phyloP scores from a whole-genome alignment of 106 monocot genomes.

The Acanthochlamys bracteata region DNA sequence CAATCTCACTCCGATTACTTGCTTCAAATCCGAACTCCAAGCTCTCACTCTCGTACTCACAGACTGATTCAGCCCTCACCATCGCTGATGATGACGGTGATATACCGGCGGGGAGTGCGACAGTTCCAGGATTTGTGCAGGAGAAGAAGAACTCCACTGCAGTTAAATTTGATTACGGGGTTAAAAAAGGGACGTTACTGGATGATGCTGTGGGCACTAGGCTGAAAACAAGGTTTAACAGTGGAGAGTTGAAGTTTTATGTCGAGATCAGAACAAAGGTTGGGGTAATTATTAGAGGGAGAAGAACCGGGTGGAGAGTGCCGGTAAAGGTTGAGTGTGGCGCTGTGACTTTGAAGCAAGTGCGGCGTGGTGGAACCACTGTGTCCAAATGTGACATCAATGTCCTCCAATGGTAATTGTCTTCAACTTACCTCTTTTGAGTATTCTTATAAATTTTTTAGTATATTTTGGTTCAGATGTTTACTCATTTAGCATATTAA shows the following conservation, averaged over 20 bases:
- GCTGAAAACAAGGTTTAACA: slow-evolving; percentile 22
- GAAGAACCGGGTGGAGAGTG: slow-evolving; percentile 15
- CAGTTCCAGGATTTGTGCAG: slow-evolving; percentile 26
- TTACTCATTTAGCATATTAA: too few species aligned
- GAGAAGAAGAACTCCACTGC: slow-evolving; percentile 30
- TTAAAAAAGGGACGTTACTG: slow-evolving; percentile 28
- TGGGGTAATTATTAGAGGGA: slow-evolving; percentile 13
- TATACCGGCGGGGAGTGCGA: slow-evolving; percentile 25
- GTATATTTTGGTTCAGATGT: too few species aligned
- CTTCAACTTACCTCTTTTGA: too few species aligned
- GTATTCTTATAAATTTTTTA: too few species aligned
- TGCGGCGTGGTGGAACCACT: slow-evolving; percentile 2
- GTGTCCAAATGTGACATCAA: slow-evolving; percentile 30
- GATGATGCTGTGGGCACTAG: slow-evolving; percentile 42
- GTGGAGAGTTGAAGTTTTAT: slow-evolving; percentile 22
- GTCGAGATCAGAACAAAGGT: slow-evolving; percentile 38
- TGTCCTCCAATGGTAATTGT: slow-evolving; percentile 29
- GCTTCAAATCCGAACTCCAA: slow-evolving; percentile 49
- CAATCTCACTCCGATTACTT: slow-evolving; percentile 14
- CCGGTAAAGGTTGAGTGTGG: slow-evolving; percentile 42
- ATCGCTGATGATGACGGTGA: slow-evolving; percentile 45
- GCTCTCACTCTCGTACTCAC: slow-evolving; percentile 36
- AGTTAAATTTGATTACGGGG: slow-evolving; percentile 16
- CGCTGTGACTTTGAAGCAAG: slow-evolving; percentile 33
- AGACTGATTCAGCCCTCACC: slow-evolving; percentile 18